Percentiles rank a stretch among this genome's conserved stretches.
Conservation (phyloP, 257 asterid species). For the Mitragyna speciosa region DNA sequence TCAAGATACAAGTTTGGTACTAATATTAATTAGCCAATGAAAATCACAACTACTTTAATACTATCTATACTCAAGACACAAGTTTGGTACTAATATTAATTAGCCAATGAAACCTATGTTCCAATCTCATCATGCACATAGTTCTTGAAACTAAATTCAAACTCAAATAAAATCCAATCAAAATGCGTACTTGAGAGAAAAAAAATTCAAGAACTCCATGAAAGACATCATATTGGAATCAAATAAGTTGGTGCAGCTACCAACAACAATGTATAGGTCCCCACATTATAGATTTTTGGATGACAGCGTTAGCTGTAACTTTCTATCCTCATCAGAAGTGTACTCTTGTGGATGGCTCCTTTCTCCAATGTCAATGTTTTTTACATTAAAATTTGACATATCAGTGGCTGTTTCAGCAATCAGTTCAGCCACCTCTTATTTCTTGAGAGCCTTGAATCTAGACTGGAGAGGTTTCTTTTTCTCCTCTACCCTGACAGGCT, state of each 20-base stretch:
- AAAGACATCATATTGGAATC: background rate
- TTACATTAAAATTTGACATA: background rate
- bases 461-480: background rate
- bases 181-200: background rate
- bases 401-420: background rate
- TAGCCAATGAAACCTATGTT: too few relatives aligned
- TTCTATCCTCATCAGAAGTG: background rate
- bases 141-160: background rate
- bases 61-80: too few relatives aligned
- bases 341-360: background rate
- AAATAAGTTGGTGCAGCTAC: background rate
- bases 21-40: too few relatives aligned
- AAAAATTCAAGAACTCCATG: background rate
- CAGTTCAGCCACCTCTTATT: background rate
- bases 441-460: background rate
- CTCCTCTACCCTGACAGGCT: background rate
- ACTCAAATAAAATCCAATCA: background rate
- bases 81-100: too few relatives aligned
- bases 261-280: background rate
- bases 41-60: too few relatives aligned
- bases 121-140: too few relatives aligned
- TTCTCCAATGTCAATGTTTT: background rate
- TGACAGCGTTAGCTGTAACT: conserved; percentile 5
- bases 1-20: too few relatives aligned
- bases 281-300: conserved; percentile 1